Base-by-base conservation (phyloP, 2,329 filamentous ascomycete species). In the Aspergillus melleus region DNA sequence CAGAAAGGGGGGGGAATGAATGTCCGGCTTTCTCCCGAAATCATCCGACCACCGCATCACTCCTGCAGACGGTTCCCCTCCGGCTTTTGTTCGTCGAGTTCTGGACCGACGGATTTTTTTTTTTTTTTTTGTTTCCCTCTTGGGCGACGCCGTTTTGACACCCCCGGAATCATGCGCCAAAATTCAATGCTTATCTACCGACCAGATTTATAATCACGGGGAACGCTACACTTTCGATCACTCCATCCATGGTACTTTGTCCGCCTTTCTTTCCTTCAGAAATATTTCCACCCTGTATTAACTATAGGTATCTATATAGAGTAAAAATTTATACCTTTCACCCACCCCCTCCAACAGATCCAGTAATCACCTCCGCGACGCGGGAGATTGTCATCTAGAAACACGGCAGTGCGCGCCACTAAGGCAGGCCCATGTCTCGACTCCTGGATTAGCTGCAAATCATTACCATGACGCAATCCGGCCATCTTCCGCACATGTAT, bases 321-420 rank as follows among this genome's bases (percentile, higher is more conserved):
- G 26, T 29, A 29, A 29, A 36, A 36, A 36, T 36, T 36, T 16
- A 36, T 12, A 16, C 32, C 11, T 16, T 16, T 42, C 36, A 42
- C 16, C 14, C 6, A 8, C 14, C 36, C 36, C 20, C 20, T 19
- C 44, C 4, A 20, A 47, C 19, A 6, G 29, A 36, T 52, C 20
- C 16, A 36, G 22, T 55, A 59, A 58, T 62, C 49, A 51, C 55
- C 39, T 46, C 39, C 55, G 56, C 54, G 54, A 61, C 39, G 61
- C 66, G 66, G 66, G 66, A 68, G 66, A 68, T 68, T 64, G 64
- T 57, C 64, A 58, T 67, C 64, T 63, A 64, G 63, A 65, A 64
- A 64, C 57, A 55, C 60, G 61, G 65, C 64, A 60, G 61, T 59
- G 64, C 57, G 61, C 62, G 64, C 64, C 65, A 66, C 65, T 65